A percentile compares a stretch with the other conserved stretches of the same genome.
Evolutionary conservation across 2,329 filamentous ascomycete species (phyloP).

Genomic region (Cytospora piceicola): DNA sequence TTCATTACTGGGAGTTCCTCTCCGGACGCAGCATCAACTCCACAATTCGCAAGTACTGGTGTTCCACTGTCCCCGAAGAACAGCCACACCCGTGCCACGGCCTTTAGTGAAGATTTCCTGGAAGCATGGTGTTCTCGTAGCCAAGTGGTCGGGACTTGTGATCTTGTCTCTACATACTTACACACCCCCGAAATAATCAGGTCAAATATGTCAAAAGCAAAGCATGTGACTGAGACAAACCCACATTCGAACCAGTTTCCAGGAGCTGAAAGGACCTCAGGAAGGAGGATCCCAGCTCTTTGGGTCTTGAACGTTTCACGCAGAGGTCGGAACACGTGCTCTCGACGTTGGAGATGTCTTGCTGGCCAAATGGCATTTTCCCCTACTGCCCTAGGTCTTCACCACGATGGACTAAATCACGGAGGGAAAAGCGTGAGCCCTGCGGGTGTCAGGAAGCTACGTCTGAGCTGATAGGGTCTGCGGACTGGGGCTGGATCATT

Average conservation of each 20-base stretch:
- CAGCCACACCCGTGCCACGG: neutral
- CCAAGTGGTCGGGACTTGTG: neutral
- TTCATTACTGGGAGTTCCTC: too few species aligned
- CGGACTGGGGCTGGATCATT: neutral
- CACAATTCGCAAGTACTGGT: neutral
- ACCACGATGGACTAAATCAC: neutral
- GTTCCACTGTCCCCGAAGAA: neutral
- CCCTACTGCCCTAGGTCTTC: neutral
- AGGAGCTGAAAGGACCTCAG: neutral
- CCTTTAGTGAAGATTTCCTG: neutral
- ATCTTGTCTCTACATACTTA: slow-evolving; percentile 5
- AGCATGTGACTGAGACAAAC: neutral
- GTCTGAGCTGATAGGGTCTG: neutral
- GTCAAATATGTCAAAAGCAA: slow-evolving; percentile 11
- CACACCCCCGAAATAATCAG: slow-evolving; percentile 6
- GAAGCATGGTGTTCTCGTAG: neutral
- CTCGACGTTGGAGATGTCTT: neutral
- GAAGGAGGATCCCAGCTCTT: neutral
- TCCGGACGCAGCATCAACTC: neutral
- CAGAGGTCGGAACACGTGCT: neutral
- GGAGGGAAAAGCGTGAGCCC: neutral
- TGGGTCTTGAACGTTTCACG: slow-evolving; percentile 2
- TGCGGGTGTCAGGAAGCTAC: neutral
- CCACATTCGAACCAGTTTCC: neutral
- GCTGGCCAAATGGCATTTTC: neutral